Evolutionary conservation across 805 yeast species (phyloP).

Genomic region (Debaryomyces hansenii): DNA sequence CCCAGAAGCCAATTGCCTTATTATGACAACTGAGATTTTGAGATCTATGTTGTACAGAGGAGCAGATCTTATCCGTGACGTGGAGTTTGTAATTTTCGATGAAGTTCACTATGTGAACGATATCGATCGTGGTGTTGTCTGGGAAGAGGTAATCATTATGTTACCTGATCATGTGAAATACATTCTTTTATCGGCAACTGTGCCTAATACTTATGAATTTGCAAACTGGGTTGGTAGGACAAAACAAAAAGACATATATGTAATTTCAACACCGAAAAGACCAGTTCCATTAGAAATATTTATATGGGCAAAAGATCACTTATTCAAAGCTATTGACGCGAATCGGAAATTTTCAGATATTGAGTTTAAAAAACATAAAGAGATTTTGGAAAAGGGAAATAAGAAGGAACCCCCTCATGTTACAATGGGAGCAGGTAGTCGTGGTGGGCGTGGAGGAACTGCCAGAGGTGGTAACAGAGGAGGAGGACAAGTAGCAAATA

Average conservation of each 20-base stretch:
- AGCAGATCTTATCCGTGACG: constrained; percentile 94
- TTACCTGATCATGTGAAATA: constrained; percentile 94
- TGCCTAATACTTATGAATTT: constrained; percentile 96
- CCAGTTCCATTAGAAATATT: constrained; percentile 93
- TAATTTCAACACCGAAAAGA: constrained; percentile 92
- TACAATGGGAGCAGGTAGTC: constrained; percentile 38
- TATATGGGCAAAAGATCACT: constrained; percentile 76
- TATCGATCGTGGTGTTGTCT: constrained; percentile 95
- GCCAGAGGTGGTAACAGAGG: constrained; percentile 46
- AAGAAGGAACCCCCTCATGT: constrained; percentile 38
- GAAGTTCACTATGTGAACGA: constrained; percentile 98
- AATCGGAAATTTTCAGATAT: constrained; percentile 65
- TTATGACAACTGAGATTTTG: constrained; percentile 96
- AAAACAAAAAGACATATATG: constrained; percentile 92
- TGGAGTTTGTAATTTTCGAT: constrained; percentile 95
- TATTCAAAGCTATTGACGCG: constrained; percentile 73
- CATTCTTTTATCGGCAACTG: constrained; percentile 91
- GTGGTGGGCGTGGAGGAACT: constrained; percentile 44
- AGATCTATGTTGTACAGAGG: constrained; percentile 96
- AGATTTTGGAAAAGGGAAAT: constrained; percentile 42
- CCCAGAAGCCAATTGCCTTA: constrained; percentile 92
- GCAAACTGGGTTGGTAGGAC: constrained; percentile 99
- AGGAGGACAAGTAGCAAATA: constrained; percentile 13
- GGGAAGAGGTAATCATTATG: constrained; percentile 99
- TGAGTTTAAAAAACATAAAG: constrained; percentile 63